Evolutionary conservation across 139 green algal genomes (phyloP), one percentile per base, ranked within the genome.

Genomic region (Picochlorum sp.): DNA sequence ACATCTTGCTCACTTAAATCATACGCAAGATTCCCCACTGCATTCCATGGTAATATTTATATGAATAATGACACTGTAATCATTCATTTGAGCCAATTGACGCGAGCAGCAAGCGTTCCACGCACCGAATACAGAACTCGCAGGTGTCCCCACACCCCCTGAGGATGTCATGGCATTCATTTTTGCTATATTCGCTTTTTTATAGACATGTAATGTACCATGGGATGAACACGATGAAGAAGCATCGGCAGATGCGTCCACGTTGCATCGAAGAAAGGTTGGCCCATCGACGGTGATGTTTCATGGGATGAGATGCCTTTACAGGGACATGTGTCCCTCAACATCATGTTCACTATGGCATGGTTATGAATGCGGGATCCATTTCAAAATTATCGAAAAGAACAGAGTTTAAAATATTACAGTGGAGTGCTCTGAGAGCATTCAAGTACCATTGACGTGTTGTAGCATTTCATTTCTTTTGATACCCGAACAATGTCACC

Each of bases 1-100:
- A 78, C 59, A 34, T 78, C 65, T 68, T 78, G 71, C 9, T 78
- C 71, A 6, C 37, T 74, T 1, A 78, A 26, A 44, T 78, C 71
- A 57, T 74, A 78, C 16, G 38, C 44, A 28, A 78, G 32, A 47
- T 78, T 78, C 28, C 71, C 71, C 16, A 74, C 71, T 78, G 71
- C 55, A 61, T 7, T 26, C 9, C 32, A 20, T 9, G 54, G n/a
- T 20, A 54, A 62, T 54, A 45, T 54, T 62, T 28, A 21, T 10
- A 55, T 62, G 52, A 0, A 18, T n/a, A 52, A 54, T 21, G 18
- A 20, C n/a, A 26, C 50, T 49, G 23, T 26, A 37, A 26, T 14
- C 50, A 11, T 58, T 14, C 10, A 26, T 58, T 10, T 58, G 50
- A 26, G 50, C 23, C 8, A 11, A 49, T 58, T 11, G 10, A 41